Evolutionary conservation across 768 basidiomycete species (phyloP).

Genomic region (Phlebiopsis gigantea): DNA sequence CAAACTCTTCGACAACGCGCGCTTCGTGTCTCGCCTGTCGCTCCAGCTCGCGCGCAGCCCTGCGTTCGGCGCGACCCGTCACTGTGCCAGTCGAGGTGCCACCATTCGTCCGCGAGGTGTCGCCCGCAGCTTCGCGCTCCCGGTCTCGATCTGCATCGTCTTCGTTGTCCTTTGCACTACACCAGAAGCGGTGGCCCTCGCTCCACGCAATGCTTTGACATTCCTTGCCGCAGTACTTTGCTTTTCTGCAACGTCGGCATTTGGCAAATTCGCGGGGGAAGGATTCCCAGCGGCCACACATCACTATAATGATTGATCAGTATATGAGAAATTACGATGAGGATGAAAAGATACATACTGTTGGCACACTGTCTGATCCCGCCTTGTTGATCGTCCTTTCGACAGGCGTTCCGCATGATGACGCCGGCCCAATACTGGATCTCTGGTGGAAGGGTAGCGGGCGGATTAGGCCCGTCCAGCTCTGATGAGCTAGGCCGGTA

Average conservation of each 20-base stretch:
- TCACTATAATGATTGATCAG: constrained; percentile 46
- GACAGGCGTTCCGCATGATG: constrained; percentile 99
- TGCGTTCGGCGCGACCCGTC: constrained; percentile 26
- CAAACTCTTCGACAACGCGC: constrained; percentile 8
- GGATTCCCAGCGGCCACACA: constrained; percentile 91
- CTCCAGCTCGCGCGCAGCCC: constrained; percentile 33
- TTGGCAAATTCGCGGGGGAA: constrained; percentile 96
- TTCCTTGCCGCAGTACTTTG: constrained; percentile 97
- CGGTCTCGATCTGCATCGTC: constrained; percentile 30
- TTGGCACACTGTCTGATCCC: constrained; percentile 98
- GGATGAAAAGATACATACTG: constrained; percentile 44
- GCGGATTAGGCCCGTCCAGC: constrained; percentile 61
- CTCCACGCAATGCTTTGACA: constrained; percentile 97
- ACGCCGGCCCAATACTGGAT: constrained; percentile 99
- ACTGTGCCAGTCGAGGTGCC: constrained; percentile 13
- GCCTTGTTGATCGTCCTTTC: constrained; percentile 90
- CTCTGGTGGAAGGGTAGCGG: constrained; percentile 72
- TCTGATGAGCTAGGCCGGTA: constrained; percentile 87
- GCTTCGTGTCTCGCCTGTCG: constrained; percentile 14
- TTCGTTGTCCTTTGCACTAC: constrained; percentile 58
- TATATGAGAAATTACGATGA: constrained; percentile 3
- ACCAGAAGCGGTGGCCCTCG: constrained; percentile 95
- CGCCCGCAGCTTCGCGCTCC: background rate
- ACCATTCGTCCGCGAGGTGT: background rate
- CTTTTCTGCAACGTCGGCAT: constrained; percentile 91